Evolutionary conservation across 192 early-diverging fungal species (phyloP).

Genomic region (Gaertneriomyces semiglobifer): DNA sequence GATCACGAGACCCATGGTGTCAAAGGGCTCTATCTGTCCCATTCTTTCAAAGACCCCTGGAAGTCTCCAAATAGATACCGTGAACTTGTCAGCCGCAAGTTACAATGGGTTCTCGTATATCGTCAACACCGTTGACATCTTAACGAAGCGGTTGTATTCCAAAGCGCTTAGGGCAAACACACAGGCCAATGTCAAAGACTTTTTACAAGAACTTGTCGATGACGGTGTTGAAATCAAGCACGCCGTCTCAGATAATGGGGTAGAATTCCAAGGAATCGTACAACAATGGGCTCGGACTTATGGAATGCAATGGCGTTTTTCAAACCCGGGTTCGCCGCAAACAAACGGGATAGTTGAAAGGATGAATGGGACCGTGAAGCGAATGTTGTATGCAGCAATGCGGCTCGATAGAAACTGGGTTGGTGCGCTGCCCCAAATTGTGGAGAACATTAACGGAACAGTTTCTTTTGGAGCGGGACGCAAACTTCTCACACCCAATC

Average conservation of each 20-base stretch:
- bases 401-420: constrained; percentile 6
- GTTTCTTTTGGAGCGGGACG: neutral
- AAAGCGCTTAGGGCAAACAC: neutral
- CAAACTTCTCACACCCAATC: neutral
- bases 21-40: neutral
- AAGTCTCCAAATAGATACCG: neutral
- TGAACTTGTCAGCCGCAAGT: neutral
- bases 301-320: neutral
- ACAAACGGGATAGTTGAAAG: constrained; percentile 1
- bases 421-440: neutral
- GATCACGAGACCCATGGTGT: neutral
- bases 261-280: neutral
- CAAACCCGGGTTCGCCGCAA: neutral
- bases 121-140: constrained; percentile 3
- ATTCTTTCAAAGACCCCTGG: too few species aligned
- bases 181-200: neutral
- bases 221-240: neutral
- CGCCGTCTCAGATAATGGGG: neutral
- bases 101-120: neutral
- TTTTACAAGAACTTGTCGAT: neutral
- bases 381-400: neutral
- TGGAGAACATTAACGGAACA: neutral
- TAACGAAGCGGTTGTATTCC: neutral
- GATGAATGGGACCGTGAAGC: neutral
- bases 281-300: neutral